Evolutionary conservation across 1,284 basidiomycete species (phyloP), one percentile per base, ranked within the genome.

Genomic region (Meripilus lineatus): DNA sequence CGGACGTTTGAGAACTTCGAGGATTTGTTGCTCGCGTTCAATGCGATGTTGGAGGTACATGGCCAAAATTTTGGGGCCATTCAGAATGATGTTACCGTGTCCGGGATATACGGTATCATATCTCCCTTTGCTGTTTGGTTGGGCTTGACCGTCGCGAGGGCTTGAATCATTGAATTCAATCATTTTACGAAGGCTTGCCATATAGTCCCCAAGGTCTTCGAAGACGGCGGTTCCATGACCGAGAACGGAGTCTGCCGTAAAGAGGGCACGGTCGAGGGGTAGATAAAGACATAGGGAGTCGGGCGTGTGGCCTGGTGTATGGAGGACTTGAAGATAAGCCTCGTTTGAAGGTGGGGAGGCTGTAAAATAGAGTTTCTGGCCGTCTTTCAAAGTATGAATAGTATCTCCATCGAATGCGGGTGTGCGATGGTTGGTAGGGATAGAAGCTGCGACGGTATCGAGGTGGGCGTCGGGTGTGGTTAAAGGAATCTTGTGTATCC

Each of bases 161-260:
- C n/a, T n/a, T 10, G 8, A 8, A 46, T 59, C 45, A 17, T 50
- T 47, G 46, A 76, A 72, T 2, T 71, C 66, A 11, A 81, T 66
- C 58, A 89, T 74, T 50, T 70, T 75, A 42, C 75, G 71, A n/a
- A 95, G 72, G 48, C 81, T 84, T 3, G 67, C 51, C 42, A 95
- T 67, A 58, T 96, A 96, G 1, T 74, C 59, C 0, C 72, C 70
- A 5, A 97, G 77, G 58, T 96, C 89, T 54, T 90, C 88, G 58
- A 98, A 97, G 2, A 95, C 83, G 1, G 91, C 79, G 0, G 93
- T 93, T 2, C 93, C 93, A 51, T 93, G 81, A 0, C 95, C 94
- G 18, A 98, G 77, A 4, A 98, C 82, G 5, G 86, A 90, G 65
- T 98, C 95, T 1, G 88, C 91, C 0, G 92, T 94, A 66, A 95